Conservation (phyloP, 768 basidiomycete species). For the Hericium coralloides region DNA sequence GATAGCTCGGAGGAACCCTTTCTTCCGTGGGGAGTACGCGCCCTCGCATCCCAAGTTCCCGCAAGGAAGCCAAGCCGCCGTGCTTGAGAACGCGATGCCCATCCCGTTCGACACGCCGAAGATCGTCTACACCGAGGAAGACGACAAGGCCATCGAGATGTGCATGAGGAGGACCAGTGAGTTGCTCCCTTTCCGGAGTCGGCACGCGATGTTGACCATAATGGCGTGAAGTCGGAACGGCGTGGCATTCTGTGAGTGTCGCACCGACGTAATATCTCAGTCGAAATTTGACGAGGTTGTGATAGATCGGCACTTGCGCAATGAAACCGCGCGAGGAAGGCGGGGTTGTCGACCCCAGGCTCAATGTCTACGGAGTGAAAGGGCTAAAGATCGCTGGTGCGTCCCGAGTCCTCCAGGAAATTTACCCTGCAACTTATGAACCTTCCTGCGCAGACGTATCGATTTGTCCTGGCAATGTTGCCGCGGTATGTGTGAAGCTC, state of each 20-base stretch:
- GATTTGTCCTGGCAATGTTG: slow-evolving; percentile 30
- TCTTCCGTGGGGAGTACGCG: slow-evolving; percentile 21
- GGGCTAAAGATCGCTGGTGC: slow-evolving; percentile 42
- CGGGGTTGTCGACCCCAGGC: slow-evolving; percentile 51
- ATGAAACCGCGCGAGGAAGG: slow-evolving; percentile 53
- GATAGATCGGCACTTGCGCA: slow-evolving; percentile 53
- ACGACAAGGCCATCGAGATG: slow-evolving; percentile 25
- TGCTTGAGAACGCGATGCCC: slow-evolving; percentile 11
- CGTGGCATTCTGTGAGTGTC: slow-evolving; percentile 7
- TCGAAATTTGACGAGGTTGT: not conserved
- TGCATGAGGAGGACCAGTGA: slow-evolving; percentile 14
- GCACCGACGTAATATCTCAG: not conserved
- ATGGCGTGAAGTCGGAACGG: not conserved
- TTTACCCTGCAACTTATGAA: not conserved
- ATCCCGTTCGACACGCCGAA: slow-evolving; percentile 20
- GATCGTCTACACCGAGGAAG: slow-evolving; percentile 25
- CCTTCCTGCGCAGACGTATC: slow-evolving; percentile 24
- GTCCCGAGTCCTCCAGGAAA: not conserved
- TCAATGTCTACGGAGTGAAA: slow-evolving; percentile 54
- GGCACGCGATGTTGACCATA: not conserved
- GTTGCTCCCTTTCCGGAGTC: not conserved
- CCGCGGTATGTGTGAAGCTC: slow-evolving; percentile 14
- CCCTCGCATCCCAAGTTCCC: not conserved
- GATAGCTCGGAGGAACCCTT: slow-evolving; percentile 39
- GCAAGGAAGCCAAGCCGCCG: not conserved